These are phyloP conservation scores for Apiotrichum domesticum DNA, from an alignment of 1,284 basidiomycete species.

Conservation along the genomic window DNA sequence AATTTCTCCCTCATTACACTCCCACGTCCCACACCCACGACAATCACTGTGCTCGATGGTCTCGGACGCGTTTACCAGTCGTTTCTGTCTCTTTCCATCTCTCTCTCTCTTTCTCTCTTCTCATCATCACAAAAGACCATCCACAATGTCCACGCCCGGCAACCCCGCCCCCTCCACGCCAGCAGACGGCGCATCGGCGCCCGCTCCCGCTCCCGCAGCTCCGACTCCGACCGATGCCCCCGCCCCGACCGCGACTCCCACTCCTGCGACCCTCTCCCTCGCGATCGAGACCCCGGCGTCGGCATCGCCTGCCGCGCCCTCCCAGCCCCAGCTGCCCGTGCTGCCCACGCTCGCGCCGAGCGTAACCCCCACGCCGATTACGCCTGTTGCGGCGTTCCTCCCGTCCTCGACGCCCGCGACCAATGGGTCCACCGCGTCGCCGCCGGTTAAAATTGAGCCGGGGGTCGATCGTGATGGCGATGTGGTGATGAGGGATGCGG, in stretches of 20 bases:
- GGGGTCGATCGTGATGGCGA: neutral
- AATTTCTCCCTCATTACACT: too few species aligned
- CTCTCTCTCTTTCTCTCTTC: neutral
- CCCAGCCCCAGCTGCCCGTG: neutral
- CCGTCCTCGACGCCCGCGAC: neutral
- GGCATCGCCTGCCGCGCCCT: neutral
- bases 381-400: neutral
- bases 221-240: slow-evolving; percentile 7
- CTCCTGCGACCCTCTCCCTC: neutral
- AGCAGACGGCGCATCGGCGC: neutral
- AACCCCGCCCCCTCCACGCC: neutral
- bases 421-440: neutral
- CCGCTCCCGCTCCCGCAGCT: neutral
- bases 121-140: neutral
- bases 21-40: too few species aligned
- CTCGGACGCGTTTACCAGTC: too few species aligned
- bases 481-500: neutral
- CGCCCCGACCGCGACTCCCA: neutral
- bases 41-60: too few species aligned
- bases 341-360: neutral
- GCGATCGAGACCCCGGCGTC: neutral
- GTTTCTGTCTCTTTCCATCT: too few species aligned
- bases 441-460: neutral
- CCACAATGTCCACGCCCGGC: slow-evolving; percentile 2
- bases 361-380: neutral